Base-by-base conservation (phyloP, 176 grass and related monocot genomes). In the Poa annua region DNA sequence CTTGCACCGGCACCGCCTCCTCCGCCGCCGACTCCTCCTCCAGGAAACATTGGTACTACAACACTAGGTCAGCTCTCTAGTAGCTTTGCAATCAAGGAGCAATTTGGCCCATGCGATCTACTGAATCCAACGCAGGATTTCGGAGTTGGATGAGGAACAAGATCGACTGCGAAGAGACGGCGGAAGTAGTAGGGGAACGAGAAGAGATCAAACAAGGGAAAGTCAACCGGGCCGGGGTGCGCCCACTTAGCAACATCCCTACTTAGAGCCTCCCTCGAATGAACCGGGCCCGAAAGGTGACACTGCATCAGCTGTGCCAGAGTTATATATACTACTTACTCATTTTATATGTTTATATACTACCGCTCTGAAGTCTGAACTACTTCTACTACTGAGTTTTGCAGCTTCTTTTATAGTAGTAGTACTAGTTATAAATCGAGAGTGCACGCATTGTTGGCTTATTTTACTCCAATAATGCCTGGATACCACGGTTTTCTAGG, bases 211-310 rank as follows among this genome's bases (percentile, higher is more conserved):
- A 22, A 15, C 22, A 48, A 70, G 21, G 21, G 69, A 45, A 88
- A 90, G 88, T 93, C 81, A 89, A 91, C 77, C 22, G 68, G 51
- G 6, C 32, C 7, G 10, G n/a, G 26, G 8, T 49, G 77, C 22
- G 77, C 38, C 47, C 68, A 83, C 78, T 86, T 88, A 48, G 19
- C 65, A 80, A 83, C 96, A 87, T 90, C 96, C 92, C 92, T 93
- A 87, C 87, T 84, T 95, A 79, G 60, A 82, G 68, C 91, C 92
- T 98, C 85, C 96, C 92, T 95, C 85, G 83, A 87, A 82, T 98
- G 78, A 24, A 88, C 92, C 90, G 65, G 71, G 72, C 86, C 88
- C 89, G 52, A 84, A 86, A 88, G 39, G 39, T 79, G 48, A 76
- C 74, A 76, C 78, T 80, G 20, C 50, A 32, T n/a, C 8, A 19